Conservation (phyloP, 2,329 filamentous ascomycete genomes). For the Byssothecium circinans region DNA sequence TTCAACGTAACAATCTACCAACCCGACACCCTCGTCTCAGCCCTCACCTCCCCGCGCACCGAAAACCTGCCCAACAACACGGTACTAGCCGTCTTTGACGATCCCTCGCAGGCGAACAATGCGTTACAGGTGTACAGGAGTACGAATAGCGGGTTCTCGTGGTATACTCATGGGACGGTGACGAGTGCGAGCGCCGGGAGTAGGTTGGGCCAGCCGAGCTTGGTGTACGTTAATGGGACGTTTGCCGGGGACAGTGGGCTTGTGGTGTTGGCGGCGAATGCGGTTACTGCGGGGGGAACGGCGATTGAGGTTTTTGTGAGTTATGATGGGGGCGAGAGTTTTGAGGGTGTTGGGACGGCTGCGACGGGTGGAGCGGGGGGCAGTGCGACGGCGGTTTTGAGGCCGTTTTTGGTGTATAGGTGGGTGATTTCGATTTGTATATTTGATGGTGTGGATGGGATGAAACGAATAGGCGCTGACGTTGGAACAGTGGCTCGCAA, state of each 20-base stretch:
- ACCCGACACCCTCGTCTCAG: slow-evolving; percentile 9
- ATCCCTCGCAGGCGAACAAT: slow-evolving; percentile 7
- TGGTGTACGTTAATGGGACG: slow-evolving; percentile 18
- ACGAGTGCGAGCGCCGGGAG: slow-evolving; percentile 12
- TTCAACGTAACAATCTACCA: slow-evolving; percentile 26
- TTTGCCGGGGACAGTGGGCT: slow-evolving; percentile 16
- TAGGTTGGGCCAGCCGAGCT: slow-evolving; percentile 18
- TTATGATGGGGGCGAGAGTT: slow-evolving; percentile 17
- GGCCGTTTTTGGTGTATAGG: slow-evolving; percentile 21
- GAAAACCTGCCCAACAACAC: slow-evolving; percentile 22
- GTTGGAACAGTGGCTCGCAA: not conserved
- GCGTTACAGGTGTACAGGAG: slow-evolving; percentile 18
- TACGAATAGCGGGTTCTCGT: slow-evolving; percentile 23
- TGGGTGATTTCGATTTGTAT: slow-evolving; percentile 3
- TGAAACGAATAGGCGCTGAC: slow-evolving; percentile 1
- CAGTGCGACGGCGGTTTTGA: slow-evolving; percentile 17
- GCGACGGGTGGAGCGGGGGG: slow-evolving; percentile 14
- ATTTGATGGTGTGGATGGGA: not conserved
- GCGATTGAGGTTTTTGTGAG: slow-evolving; percentile 23
- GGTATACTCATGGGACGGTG: slow-evolving; percentile 18
- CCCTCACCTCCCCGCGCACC: slow-evolving; percentile 18
- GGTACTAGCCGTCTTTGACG: slow-evolving; percentile 21
- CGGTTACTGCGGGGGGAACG: slow-evolving; percentile 18
- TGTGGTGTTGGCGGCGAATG: slow-evolving; percentile 19
- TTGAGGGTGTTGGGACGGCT: slow-evolving; percentile 16